A percentile compares a stretch with the other conserved stretches of the same genome.
These are phyloP conservation scores for Iris pallida DNA, from an alignment of 116 monocot species.

Conservation along the genomic window DNA sequence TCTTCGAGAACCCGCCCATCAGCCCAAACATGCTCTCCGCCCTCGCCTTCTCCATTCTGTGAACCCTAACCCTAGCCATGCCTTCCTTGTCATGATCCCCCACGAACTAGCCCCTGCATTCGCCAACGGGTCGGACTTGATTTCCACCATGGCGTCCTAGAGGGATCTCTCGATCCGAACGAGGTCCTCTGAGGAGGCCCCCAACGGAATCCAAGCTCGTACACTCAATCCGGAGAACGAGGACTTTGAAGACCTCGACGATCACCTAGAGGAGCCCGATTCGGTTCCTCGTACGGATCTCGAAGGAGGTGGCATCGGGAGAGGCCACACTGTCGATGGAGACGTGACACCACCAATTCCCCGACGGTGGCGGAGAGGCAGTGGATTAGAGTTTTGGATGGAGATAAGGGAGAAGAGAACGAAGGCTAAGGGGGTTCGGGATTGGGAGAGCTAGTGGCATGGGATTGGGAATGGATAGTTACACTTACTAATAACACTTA, in stretches of 20 bases:
- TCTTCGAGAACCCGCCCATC: constrained; percentile 36
- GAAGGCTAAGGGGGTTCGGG: neutral
- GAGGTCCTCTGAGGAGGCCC: constrained; percentile 20
- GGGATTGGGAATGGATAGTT: constrained; percentile 3
- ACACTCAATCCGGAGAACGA: constrained; percentile 29
- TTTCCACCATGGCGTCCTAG: too few relatives aligned
- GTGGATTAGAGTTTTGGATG: neutral
- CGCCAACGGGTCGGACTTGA: neutral
- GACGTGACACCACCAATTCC: neutral
- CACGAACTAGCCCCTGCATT: constrained; percentile 2
- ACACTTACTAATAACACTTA: too few relatives aligned
- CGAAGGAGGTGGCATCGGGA: constrained; percentile 23
- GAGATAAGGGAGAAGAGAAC: neutral
- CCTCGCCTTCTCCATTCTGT: constrained; percentile 14
- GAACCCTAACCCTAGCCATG: constrained; percentile 2
- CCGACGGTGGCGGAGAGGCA: neutral
- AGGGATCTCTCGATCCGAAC: constrained; percentile 13
- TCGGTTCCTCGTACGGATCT: constrained; percentile 27
- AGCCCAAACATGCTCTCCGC: constrained; percentile 26
- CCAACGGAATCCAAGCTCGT: constrained; percentile 27
- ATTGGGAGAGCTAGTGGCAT: neutral
- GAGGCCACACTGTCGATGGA: constrained; percentile 18
- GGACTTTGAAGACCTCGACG: constrained; percentile 21
- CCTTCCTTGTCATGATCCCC: constrained; percentile 13
- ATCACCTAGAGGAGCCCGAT: constrained; percentile 29